Evolutionary conservation across 148 eudicot genomes (phyloP), one percentile per base, ranked within the genome.

Genomic region (Heliosperma pusillum): DNA sequence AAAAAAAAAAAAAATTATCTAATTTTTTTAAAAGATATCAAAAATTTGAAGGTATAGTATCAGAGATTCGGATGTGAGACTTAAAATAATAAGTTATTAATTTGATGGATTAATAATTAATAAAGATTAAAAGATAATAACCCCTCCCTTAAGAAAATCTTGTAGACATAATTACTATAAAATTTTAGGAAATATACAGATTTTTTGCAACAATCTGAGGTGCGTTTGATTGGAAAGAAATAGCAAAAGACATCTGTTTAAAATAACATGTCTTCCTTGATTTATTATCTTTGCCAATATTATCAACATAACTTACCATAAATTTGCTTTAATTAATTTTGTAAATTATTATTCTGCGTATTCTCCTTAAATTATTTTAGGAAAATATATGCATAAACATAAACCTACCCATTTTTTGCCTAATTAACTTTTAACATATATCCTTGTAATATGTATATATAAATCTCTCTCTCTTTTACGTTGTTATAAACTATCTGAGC

Each of bases 341-440:
- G 17, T 0, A 25, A 16, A 40, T 33, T 36, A 68, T 71, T 55
- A 68, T 71, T 40, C 16, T n/a, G 11, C 22, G 13, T 69, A 24
- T 21, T 12, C 7, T 65, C 33, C 12, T 3, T 45, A 17, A 13
- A 45, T 19, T 69, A 69, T 24, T 45, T 69, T 50, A 26, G 40
- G 59, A 4, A 70, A 50, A 12, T 25, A 24, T 47, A 21, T 45
- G 13, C 19, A 47, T 20, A 19, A 42, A 40, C 19, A 47, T 20
- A 19, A 42, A 40, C 3, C 12, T 1, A 40, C 1, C 27, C 0
- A 10, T 12, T 7, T 21, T 59, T 58, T 2, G 7, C 47, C 33
- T 73, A 60, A 59, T 59, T 30, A 73, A 73, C 56, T 62, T 73
- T 11, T 13, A 29, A 57, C 67, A 60, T 12, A 17, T 62, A 30